These are phyloP conservation scores for Tetrahymena malaccensis DNA, from an alignment of 73 alveolate genomes.

Conservation along the genomic window DNA sequence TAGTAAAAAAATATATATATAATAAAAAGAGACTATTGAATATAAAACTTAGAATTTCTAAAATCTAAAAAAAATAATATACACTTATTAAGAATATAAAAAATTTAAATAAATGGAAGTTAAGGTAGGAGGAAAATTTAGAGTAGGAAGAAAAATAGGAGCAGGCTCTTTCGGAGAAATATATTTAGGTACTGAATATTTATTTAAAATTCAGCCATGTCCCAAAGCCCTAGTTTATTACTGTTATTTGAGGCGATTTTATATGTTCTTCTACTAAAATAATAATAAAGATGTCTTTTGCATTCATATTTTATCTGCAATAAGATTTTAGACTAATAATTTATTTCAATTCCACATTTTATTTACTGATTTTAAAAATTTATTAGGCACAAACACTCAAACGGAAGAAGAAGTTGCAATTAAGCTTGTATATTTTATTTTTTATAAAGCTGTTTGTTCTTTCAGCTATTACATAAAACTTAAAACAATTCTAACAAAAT, in stretches of 20 bases:
- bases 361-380: background rate
- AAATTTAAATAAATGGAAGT: background rate
- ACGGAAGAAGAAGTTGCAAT: constrained; percentile 67
- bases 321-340: too few relatives aligned
- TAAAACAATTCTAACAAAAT: background rate
- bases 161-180: constrained; percentile 40
- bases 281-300: too few relatives aligned
- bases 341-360: too few relatives aligned
- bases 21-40: background rate
- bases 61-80: background rate
- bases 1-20: background rate
- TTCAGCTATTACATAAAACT: background rate
- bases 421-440: constrained; percentile 43
- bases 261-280: background rate
- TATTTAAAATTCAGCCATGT: background rate
- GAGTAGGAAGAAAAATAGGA: constrained; percentile 20
- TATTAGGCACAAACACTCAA: constrained; percentile 46
- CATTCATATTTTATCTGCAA: background rate
- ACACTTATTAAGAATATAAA: background rate
- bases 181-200: background rate
- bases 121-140: constrained; percentile 9
- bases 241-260: background rate
- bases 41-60: background rate
- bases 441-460: background rate
- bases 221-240: background rate